Conservation (phyloP, 2,329 filamentous ascomycete genomes). For the Ophiostoma australiae region DNA sequence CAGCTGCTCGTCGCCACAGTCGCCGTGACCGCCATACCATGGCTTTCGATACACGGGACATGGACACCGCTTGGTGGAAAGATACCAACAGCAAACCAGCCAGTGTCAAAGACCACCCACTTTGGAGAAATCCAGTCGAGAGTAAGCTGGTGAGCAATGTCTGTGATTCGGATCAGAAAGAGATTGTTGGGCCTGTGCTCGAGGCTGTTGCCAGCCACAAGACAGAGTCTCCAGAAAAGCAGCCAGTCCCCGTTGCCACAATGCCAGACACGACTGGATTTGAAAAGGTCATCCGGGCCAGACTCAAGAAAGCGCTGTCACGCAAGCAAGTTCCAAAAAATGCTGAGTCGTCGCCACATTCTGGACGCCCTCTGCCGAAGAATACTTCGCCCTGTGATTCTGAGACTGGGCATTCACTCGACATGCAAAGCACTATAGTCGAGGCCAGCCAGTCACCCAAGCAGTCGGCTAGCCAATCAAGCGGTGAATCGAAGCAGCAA, state of each 20-base stretch:
- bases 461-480: neutral
- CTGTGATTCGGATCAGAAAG: neutral
- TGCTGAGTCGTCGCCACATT: neutral
- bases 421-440: neutral
- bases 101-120: neutral
- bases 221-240: neutral
- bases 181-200: neutral
- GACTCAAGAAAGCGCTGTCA: conserved; percentile 22
- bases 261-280: conserved; percentile 13
- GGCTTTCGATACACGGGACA: neutral
- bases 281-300: conserved; percentile 22
- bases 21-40: conserved; percentile 12
- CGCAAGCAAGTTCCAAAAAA: neutral
- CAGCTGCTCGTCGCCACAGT: neutral
- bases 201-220: no score
- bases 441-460: neutral
- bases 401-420: neutral
- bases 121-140: neutral
- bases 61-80: conserved; percentile 12
- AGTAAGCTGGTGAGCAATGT: neutral
- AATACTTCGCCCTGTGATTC: neutral
- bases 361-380: neutral
- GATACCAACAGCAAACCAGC: neutral
- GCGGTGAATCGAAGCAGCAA: neutral
- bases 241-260: no score